Evolutionary conservation across 139 green algal species (phyloP).

Genomic region (Coccomyxa sp.): DNA sequence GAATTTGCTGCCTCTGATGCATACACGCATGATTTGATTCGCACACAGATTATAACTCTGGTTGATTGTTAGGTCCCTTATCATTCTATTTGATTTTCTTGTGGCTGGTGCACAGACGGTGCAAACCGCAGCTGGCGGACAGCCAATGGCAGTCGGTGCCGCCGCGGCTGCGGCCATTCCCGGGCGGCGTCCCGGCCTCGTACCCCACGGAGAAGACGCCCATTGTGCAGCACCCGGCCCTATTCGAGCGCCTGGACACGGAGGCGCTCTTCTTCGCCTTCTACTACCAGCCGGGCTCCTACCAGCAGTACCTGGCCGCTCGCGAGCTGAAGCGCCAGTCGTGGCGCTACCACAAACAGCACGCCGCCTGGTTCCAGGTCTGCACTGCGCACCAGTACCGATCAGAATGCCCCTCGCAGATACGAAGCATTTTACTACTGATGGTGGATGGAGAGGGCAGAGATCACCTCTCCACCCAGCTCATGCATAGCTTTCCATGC

Average conservation of each 20-base stretch:
- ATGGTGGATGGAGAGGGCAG: neutral
- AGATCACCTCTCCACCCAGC: too few species aligned
- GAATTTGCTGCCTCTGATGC: too few species aligned
- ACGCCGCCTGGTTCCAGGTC: conserved; percentile 84
- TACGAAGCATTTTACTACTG: neutral
- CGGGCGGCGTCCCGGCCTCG: conserved; percentile 51
- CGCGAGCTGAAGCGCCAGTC: conserved; percentile 88
- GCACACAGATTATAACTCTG: too few species aligned
- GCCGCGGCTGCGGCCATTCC: conserved; percentile 48
- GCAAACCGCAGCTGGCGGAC: conserved; percentile 68
- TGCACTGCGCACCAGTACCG: neutral
- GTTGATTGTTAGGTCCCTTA: too few species aligned
- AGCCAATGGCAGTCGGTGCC: conserved; percentile 39
- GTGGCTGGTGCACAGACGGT: conserved; percentile 28
- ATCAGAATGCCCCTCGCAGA: neutral
- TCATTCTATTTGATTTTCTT: too few species aligned
- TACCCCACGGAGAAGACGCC: conserved; percentile 64
- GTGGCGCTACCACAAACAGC: conserved; percentile 95
- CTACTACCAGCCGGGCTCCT: conserved; percentile 89
- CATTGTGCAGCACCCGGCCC: conserved; percentile 70
- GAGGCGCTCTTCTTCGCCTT: conserved; percentile 98
- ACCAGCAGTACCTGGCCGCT: conserved; percentile 90
- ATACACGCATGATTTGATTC: too few species aligned
- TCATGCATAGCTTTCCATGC: too few species aligned
- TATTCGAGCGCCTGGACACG: conserved; percentile 90